Evolutionary conservation across 345 rosid species (phyloP).

Genomic region (Sisymbrium altissimum): DNA sequence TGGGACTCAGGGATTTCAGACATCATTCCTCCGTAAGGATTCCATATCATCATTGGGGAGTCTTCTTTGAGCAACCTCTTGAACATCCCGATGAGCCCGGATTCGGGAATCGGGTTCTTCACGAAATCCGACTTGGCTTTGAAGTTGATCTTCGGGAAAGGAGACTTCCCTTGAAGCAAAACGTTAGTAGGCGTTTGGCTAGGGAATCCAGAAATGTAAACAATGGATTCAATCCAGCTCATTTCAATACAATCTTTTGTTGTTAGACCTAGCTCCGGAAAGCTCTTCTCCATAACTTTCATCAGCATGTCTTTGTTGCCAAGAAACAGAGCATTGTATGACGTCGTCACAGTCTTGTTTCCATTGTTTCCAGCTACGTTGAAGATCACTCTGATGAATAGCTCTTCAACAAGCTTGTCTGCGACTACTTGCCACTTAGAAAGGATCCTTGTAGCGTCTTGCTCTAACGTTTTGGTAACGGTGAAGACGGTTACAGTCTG

Average conservation of each 20-base stretch:
- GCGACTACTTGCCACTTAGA: constrained; percentile 51
- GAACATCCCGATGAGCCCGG: constrained; percentile 44
- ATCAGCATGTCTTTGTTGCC: constrained; percentile 36
- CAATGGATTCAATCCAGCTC: constrained; percentile 53
- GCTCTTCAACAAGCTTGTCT: constrained; percentile 42
- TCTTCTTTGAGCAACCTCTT: constrained; percentile 42
- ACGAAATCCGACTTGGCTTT: constrained; percentile 61
- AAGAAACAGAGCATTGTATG: constrained; percentile 42
- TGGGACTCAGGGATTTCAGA: constrained; percentile 35
- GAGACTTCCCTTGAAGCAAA: constrained; percentile 45
- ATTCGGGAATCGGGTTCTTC: constrained; percentile 29
- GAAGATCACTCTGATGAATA: constrained; percentile 46
- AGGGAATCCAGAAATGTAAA: constrained; percentile 48
- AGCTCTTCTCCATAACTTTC: constrained; percentile 38
- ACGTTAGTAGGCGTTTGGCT: constrained; percentile 27
- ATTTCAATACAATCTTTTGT: constrained; percentile 43
- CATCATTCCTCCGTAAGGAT: constrained; percentile 69
- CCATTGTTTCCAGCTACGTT: constrained; percentile 22
- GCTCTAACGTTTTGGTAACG: constrained; percentile 40
- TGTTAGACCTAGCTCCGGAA: constrained; percentile 54
- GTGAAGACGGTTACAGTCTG: constrained; percentile 47
- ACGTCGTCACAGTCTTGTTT: constrained; percentile 31
- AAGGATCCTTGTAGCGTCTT: constrained; percentile 36
- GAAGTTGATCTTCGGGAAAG: constrained; percentile 41
- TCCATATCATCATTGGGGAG: constrained; percentile 45